These are phyloP conservation scores for Stropharia rugosoannulata DNA, from an alignment of 768 basidiomycete species.

Conservation along the genomic window DNA sequence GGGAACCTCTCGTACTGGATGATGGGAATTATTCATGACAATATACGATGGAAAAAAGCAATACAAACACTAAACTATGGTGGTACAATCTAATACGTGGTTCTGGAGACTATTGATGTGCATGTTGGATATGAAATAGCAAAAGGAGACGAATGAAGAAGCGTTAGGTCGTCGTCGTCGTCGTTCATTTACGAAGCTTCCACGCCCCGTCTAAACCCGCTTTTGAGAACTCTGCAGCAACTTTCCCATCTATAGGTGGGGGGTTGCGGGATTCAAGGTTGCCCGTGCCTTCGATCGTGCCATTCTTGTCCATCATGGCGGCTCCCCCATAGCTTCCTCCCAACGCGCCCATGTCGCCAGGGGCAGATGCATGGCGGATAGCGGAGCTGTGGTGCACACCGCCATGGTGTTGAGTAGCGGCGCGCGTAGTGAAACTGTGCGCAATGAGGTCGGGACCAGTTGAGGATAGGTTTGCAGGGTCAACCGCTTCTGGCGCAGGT, in stretches of 20 bases:
- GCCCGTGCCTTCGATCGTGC: slow-evolving; percentile 34
- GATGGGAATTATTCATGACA: no score
- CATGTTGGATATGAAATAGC: not conserved
- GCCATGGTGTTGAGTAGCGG: slow-evolving; percentile 36
- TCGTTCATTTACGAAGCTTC: slow-evolving; percentile 45
- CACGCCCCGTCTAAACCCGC: slow-evolving; percentile 45
- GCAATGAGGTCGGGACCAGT: slow-evolving; percentile 38
- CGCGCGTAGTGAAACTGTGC: slow-evolving; percentile 42
- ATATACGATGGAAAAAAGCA: no score
- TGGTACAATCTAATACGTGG: no score
- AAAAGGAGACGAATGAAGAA: slow-evolving; percentile 3
- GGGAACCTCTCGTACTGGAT: no score
- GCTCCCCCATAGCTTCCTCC: slow-evolving; percentile 43
- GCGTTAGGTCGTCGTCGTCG: not conserved
- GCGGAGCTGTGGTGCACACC: slow-evolving; percentile 51
- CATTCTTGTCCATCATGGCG: slow-evolving; percentile 39
- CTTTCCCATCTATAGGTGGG: slow-evolving; percentile 37
- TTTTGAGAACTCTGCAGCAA: slow-evolving; percentile 44
- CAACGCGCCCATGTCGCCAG: slow-evolving; percentile 43
- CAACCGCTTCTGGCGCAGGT: slow-evolving; percentile 34
- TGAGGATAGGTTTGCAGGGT: slow-evolving; percentile 35
- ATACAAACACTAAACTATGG: no score
- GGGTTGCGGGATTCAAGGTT: slow-evolving; percentile 45
- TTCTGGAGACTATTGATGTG: no score
- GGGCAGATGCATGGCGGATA: slow-evolving; percentile 38